phyloP scores from a whole-genome alignment of 2,329 filamentous ascomycete species.

The Aureobasidium namibiae region DNA sequence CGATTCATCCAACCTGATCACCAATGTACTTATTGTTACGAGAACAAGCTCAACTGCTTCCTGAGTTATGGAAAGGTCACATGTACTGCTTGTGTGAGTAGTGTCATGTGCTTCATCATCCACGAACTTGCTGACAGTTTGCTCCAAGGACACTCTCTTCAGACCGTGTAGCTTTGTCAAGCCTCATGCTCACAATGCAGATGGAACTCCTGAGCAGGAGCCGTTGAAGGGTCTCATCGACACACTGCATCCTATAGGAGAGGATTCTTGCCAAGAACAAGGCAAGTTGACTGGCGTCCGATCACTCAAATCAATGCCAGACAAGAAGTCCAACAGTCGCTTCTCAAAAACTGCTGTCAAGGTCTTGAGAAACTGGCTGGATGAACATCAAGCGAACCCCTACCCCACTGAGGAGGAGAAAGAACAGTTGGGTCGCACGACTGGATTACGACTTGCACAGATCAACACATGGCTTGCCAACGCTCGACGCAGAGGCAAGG shows the following conservation, averaged over 20 bases:
- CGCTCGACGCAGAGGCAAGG: conserved; percentile 73
- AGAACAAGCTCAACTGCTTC: conserved; percentile 40
- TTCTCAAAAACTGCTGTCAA: conserved; percentile 76
- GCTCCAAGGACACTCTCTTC: conserved; percentile 32
- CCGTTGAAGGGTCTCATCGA: conserved; percentile 33
- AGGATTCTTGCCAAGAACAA: conserved; percentile 29
- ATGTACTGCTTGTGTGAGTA: conserved; percentile 35
- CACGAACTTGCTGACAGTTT: not conserved
- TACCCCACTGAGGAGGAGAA: conserved; percentile 87
- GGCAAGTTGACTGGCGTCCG: conserved; percentile 31
- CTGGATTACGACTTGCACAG: conserved; percentile 72
- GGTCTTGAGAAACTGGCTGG: conserved; percentile 76
- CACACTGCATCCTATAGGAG: conserved; percentile 39
- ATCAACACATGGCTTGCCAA: conserved; percentile 92
- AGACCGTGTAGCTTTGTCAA: conserved; percentile 40
- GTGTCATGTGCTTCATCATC: not conserved
- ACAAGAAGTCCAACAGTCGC: conserved; percentile 57
- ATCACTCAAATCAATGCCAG: conserved; percentile 20
- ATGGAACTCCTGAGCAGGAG: conserved; percentile 11
- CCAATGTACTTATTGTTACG: conserved; percentile 41
- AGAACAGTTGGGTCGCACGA: conserved; percentile 66
- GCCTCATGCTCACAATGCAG: conserved; percentile 20
- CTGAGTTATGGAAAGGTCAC: conserved; percentile 30
- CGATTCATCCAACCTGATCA: conserved; percentile 37
- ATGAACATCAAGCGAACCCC: conserved; percentile 69